These are phyloP conservation scores for Wallacemonas sp. DNA, from an alignment of 208 protist genomes.

Conservation along the genomic window DNA sequence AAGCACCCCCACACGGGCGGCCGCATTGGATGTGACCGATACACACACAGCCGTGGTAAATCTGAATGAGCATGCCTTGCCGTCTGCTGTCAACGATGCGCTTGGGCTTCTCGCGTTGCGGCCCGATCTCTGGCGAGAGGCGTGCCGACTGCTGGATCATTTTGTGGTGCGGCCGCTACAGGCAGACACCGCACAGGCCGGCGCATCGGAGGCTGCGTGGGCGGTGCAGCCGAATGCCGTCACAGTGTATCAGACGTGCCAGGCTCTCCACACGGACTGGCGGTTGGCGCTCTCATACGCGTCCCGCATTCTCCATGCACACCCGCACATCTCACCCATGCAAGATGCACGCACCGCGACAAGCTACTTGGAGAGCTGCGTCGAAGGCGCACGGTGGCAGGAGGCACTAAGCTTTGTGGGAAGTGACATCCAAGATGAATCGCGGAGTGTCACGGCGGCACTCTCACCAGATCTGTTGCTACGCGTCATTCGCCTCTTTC, in stretches of 20 bases:
- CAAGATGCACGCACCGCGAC: constrained; percentile 24
- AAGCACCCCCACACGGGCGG: no score
- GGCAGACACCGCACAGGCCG: neutral
- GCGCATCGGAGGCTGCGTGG: neutral
- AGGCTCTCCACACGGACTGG: constrained; percentile 19
- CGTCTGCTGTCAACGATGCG: constrained; percentile 57
- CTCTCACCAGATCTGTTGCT: neutral
- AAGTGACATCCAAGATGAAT: no score
- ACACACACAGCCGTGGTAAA: no score
- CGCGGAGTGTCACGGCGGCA: neutral
- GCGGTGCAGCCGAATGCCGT: constrained; percentile 44
- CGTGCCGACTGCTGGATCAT: constrained; percentile 43
- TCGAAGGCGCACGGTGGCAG: constrained; percentile 45
- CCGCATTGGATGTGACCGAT: no score
- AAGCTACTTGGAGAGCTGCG: constrained; percentile 35
- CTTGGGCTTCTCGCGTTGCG: constrained; percentile 39
- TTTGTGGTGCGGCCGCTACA: constrained; percentile 7
- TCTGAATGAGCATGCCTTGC: constrained; percentile 15
- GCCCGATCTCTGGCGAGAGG: constrained; percentile 32
- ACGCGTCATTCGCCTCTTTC: neutral
- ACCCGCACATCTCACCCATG: constrained; percentile 12
- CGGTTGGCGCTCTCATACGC: constrained; percentile 22
- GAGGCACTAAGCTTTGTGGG: constrained; percentile 41
- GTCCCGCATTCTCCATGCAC: constrained; percentile 13
- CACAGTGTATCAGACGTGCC: constrained; percentile 59